phyloP scores from a whole-genome alignment of 2,329 filamentous ascomycete genomes.

The Thermoascus crustaceus region DNA sequence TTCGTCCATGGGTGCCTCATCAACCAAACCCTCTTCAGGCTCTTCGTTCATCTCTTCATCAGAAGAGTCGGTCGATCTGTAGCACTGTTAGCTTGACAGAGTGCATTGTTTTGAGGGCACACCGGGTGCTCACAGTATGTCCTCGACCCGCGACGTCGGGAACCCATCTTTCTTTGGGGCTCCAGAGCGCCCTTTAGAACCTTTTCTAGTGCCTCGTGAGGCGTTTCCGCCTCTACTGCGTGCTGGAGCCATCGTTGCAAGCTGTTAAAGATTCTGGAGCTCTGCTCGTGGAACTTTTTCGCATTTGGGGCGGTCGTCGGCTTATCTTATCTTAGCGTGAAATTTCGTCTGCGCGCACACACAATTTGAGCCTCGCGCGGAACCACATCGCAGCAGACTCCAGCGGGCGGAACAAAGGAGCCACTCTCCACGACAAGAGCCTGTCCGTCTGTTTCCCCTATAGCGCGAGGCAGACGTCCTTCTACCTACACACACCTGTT shows the following conservation, averaged over 20 bases:
- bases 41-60: constrained; percentile 16
- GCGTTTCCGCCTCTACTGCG: constrained; percentile 19
- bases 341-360: constrained; percentile 34
- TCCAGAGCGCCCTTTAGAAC: constrained; percentile 19
- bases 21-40: constrained; percentile 33
- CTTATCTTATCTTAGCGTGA: constrained; percentile 44
- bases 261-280: constrained; percentile 3
- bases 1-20: constrained; percentile 29
- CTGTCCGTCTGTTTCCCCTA: constrained; percentile 17
- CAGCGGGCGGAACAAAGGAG: constrained; percentile 22
- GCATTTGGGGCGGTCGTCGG: constrained; percentile 6
- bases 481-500: constrained; percentile 25
- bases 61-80: constrained; percentile 23
- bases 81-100: constrained; percentile 8
- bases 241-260: constrained; percentile 21
- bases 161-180: constrained; percentile 23
- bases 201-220: constrained; percentile 22
- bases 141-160: constrained; percentile 30
- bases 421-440: constrained; percentile 25
- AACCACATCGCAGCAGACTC: constrained; percentile 12
- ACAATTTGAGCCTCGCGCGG: constrained; percentile 28
- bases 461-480: constrained; percentile 10
- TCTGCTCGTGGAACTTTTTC: constrained; percentile 7
- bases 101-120: neutral
- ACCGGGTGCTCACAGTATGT: constrained; percentile 26